Base-by-base conservation (phyloP, 225 moss, liverwort and hornwort genomes). In the Physcomitrellopsis africana region DNA sequence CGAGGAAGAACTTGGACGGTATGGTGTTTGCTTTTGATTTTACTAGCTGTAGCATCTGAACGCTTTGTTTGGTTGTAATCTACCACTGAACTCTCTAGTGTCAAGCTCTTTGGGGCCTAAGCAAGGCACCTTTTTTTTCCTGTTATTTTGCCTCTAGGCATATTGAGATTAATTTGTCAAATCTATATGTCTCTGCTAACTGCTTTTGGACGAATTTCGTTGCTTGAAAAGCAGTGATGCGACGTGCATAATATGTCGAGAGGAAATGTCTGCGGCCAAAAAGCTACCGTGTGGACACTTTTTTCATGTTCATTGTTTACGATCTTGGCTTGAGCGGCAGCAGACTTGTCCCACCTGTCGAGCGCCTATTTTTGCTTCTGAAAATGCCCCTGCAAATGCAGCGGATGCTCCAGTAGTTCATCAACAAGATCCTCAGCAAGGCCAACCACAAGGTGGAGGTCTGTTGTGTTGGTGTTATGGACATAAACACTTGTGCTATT, bases 281-380 rank as follows among this genome's bases (percentile, higher is more conserved):
- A 99, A 99, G 63, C 86, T 99, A 44, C 95, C 99, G 22, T 99
- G 99, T 78, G 99, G 99, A 60, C 99, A 99, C 81, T 92, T 99
- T 69, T 99, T 99, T 77, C 99, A 99, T 83, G 94, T 99, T 69
- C 99, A 95, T 70, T 99, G 99, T 86, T 82, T 99, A 73, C 91
- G 99, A 52, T 99, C 99, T 43, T 99, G 99, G 99, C 90, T 99
- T 74, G 99, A 99, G 86, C 93, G 99, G 64, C 99, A 99, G 82
- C 99, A 99, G 78, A 99, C 99, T 52, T 99, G 99, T 81, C 99
- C 99, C 49, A 99, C 95, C 10, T 99, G 99, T 81, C 87, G 99
- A 76, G 95, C 95, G 22, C 94, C 99, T 79, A 93, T 99, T 44
- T 85, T 95, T 68, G 85, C 90, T 62, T 72, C 99, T 67, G 99